phyloP scores from a whole-genome alignment of 2,329 filamentous ascomycete species.

The Escovopsis weberi region DNA sequence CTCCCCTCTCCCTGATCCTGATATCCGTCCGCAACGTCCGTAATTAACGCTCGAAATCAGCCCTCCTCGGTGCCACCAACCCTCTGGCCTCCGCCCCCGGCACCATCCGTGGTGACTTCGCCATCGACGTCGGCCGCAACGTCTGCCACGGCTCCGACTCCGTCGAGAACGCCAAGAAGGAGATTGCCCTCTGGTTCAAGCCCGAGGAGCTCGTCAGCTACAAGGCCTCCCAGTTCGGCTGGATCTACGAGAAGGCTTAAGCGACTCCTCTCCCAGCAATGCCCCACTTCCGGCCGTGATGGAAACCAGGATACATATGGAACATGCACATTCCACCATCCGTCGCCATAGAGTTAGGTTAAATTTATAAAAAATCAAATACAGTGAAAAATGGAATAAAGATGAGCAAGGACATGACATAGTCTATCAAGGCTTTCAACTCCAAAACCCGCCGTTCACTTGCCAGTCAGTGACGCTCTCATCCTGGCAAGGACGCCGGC shows the following conservation, averaged over 20 bases:
- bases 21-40: background rate
- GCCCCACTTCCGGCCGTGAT: background rate
- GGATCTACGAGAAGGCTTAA: constrained; percentile 89
- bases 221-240: constrained; percentile 74
- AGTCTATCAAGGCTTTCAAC: background rate
- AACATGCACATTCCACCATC: background rate
- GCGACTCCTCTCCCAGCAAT: constrained; percentile 4
- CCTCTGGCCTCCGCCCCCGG: constrained; percentile 85
- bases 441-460: constrained; percentile 6
- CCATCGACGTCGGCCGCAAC: constrained; percentile 77
- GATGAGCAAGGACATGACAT: constrained; percentile 9
- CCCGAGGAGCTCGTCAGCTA: constrained; percentile 71
- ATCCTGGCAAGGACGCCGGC: constrained; percentile 46
- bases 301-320: background rate
- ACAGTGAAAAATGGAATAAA: constrained; percentile 11
- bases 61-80: constrained; percentile 97
- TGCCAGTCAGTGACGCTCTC: constrained; percentile 17
- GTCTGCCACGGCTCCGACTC: constrained; percentile 99
- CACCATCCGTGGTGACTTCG: constrained; percentile 93
- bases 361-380: background rate
- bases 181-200: constrained; percentile 98
- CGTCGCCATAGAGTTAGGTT: background rate
- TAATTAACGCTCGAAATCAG: constrained; percentile 24
- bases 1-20: background rate
- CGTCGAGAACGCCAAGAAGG: constrained; percentile 99